Percentiles rank a stretch among this genome's conserved stretches.
Evolutionary conservation across 2,329 filamentous ascomycete genomes (phyloP).

Genomic region (Septoria petroselini): DNA sequence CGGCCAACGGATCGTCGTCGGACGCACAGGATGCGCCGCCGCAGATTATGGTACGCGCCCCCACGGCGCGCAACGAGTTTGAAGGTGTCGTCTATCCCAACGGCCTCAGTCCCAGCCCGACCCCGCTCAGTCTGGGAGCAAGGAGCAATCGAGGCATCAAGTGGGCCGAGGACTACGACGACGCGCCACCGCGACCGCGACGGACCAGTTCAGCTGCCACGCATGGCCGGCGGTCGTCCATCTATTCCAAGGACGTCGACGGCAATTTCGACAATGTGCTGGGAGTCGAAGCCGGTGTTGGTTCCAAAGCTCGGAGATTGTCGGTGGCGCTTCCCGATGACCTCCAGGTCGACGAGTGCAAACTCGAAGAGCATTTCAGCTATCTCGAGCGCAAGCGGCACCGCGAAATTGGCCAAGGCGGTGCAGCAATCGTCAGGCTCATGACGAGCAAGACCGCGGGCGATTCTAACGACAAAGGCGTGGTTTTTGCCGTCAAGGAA

Average conservation of each 20-base stretch:
- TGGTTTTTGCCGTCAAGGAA: conserved; percentile 82
- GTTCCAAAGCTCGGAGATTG: conserved; percentile 37
- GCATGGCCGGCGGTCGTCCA: conserved; percentile 33
- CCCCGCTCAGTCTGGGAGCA: conserved; percentile 16
- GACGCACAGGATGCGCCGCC: conserved; percentile 7
- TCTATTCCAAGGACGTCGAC: conserved; percentile 33
- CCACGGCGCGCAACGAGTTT: conserved; percentile 19
- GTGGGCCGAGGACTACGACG: conserved; percentile 24
- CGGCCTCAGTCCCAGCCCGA: conserved; percentile 17
- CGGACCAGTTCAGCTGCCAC: conserved; percentile 32
- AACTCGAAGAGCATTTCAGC: conserved; percentile 48
- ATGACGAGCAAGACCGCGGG: conserved; percentile 69
- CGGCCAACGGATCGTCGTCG: conserved; percentile 13
- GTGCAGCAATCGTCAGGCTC: conserved; percentile 75
- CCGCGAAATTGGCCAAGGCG: conserved; percentile 75
- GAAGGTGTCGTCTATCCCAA: conserved; percentile 22
- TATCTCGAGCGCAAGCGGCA: conserved; percentile 69
- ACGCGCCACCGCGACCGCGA: conserved; percentile 19
- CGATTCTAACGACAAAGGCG: conserved; percentile 40
- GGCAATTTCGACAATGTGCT: conserved; percentile 28
- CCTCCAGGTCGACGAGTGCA: conserved; percentile 42
- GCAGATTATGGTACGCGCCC: conserved; percentile 13
- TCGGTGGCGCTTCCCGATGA: conserved; percentile 34
- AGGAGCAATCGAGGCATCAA: conserved; percentile 28
- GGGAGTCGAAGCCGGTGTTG: conserved; percentile 36